Percentiles rank a stretch among this genome's conserved stretches.
Evolutionary conservation across 2,329 filamentous ascomycete genomes (phyloP).

Genomic region (Cladosporium sp.): DNA sequence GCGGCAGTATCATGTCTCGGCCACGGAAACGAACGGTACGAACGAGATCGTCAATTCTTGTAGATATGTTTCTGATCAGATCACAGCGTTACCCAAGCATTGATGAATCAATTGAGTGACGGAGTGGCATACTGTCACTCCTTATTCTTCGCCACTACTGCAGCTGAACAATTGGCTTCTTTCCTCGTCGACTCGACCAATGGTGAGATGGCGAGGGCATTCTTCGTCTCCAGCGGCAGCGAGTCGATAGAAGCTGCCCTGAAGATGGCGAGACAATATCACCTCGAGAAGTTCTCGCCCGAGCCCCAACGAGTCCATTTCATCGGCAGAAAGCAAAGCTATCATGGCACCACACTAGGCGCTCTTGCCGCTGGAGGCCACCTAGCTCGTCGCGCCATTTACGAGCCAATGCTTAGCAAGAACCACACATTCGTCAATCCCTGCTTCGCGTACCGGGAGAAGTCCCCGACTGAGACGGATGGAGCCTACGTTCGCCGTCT

Average conservation of each 20-base stretch:
- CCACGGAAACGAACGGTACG: slow-evolving; percentile 60
- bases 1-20: slow-evolving; percentile 73
- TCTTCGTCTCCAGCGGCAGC: slow-evolving; percentile 61
- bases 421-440: slow-evolving; percentile 63
- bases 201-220: slow-evolving; percentile 56
- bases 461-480: slow-evolving; percentile 54
- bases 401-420: slow-evolving; percentile 59
- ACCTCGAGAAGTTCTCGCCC: slow-evolving; percentile 55
- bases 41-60: background rate
- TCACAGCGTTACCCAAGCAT: slow-evolving; percentile 57
- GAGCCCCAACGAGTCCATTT: slow-evolving; percentile 61
- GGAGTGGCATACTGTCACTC: slow-evolving; percentile 62
- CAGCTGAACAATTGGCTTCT: slow-evolving; percentile 56
- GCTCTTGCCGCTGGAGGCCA: slow-evolving; percentile 67
- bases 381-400: slow-evolving; percentile 60
- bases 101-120: slow-evolving; percentile 58
- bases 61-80: slow-evolving; percentile 16
- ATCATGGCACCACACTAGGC: slow-evolving; percentile 71
- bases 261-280: slow-evolving; percentile 69
- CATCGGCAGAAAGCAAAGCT: slow-evolving; percentile 66
- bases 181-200: slow-evolving; percentile 55
- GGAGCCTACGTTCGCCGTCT: slow-evolving; percentile 63
- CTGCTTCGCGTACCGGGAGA: slow-evolving; percentile 66
- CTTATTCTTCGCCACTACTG: slow-evolving; percentile 58
- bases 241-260: slow-evolving; percentile 70